These are phyloP conservation scores for Leccinum griseonigrum DNA, from an alignment of 1,284 basidiomycete genomes.

Conservation along the genomic window DNA sequence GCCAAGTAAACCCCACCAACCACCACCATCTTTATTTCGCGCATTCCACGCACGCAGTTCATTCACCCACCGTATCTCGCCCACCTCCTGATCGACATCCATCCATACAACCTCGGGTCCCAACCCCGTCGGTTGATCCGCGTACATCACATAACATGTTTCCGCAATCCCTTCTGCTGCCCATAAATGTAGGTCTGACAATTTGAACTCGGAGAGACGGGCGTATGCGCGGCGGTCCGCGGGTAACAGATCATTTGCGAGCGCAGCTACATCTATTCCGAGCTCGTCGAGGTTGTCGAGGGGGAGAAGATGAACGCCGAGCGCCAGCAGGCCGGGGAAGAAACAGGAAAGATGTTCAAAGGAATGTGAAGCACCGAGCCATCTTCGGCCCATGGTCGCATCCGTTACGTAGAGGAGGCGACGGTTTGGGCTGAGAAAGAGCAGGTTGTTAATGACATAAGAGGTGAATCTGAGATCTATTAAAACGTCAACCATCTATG, in stretches of 20 bases:
- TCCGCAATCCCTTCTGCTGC: slow-evolving; percentile 68
- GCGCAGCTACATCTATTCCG: slow-evolving; percentile 40
- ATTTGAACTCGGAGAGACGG: slow-evolving; percentile 38
- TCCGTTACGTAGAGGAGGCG: slow-evolving; percentile 72
- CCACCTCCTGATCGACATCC: slow-evolving; percentile 20
- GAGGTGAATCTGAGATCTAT: slow-evolving; percentile 62
- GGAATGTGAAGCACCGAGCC: slow-evolving; percentile 42
- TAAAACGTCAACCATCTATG: neutral
- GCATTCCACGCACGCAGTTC: slow-evolving; percentile 51
- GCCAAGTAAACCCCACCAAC: neutral
- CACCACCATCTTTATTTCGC: slow-evolving; percentile 4
- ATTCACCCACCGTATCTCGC: slow-evolving; percentile 47
- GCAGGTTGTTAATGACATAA: slow-evolving; percentile 58
- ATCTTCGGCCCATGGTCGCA: slow-evolving; percentile 26
- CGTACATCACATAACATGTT: slow-evolving; percentile 65
- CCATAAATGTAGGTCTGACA: slow-evolving; percentile 57
- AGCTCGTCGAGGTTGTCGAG: slow-evolving; percentile 45
- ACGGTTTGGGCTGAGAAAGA: slow-evolving; percentile 64
- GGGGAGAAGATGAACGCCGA: slow-evolving; percentile 63
- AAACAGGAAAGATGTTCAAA: slow-evolving; percentile 80
- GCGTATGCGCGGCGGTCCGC: slow-evolving; percentile 34
- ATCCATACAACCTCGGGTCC: slow-evolving; percentile 58
- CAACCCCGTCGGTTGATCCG: slow-evolving; percentile 58
- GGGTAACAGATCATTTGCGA: slow-evolving; percentile 37
- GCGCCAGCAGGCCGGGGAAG: slow-evolving; percentile 70